phyloP scores from a whole-genome alignment of 2,329 filamentous ascomycete species.

The Dactylella cylindrospora region DNA sequence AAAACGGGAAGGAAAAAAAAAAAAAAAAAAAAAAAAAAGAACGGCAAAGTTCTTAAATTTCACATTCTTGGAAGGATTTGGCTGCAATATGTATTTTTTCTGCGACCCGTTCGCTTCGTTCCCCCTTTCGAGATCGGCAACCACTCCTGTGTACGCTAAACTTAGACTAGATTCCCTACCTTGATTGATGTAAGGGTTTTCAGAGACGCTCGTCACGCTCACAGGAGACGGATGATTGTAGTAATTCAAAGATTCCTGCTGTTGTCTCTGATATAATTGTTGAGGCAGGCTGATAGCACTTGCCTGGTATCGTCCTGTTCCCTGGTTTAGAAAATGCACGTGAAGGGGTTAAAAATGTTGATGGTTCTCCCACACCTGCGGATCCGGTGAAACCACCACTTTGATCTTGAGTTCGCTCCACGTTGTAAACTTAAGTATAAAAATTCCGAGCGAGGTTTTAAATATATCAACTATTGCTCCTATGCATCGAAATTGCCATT shows the following conservation, averaged over 20 bases:
- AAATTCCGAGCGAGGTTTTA: too few species aligned
- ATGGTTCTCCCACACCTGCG: conserved; percentile 42
- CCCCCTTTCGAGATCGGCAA: too few species aligned
- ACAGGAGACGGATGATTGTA: conserved; percentile 41
- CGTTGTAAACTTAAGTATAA: conserved; percentile 27
- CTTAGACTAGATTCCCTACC: too few species aligned
- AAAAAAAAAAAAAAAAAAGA: conserved; percentile 7
- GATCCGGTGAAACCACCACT: conserved; percentile 43
- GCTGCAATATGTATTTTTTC: too few species aligned
- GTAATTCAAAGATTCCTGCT: conserved; percentile 42
- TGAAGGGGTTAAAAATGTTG: conserved; percentile 36
- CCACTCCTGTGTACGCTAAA: too few species aligned
- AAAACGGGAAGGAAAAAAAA: neutral
- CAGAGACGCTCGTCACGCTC: conserved; percentile 39
- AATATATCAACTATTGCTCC: too few species aligned
- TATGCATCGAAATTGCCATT: too few species aligned
- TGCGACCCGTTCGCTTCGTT: too few species aligned
- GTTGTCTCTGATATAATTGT: conserved; percentile 38
- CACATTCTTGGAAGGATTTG: too few species aligned
- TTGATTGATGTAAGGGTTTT: conserved; percentile 44
- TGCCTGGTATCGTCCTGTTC: conserved; percentile 36
- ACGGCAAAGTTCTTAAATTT: neutral
- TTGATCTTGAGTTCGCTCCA: conserved; percentile 44
- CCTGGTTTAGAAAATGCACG: conserved; percentile 42
- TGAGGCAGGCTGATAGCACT: conserved; percentile 33